Conservation (phyloP, 2,329 filamentous ascomycete genomes). For the Pleurostoma richardsiae region DNA sequence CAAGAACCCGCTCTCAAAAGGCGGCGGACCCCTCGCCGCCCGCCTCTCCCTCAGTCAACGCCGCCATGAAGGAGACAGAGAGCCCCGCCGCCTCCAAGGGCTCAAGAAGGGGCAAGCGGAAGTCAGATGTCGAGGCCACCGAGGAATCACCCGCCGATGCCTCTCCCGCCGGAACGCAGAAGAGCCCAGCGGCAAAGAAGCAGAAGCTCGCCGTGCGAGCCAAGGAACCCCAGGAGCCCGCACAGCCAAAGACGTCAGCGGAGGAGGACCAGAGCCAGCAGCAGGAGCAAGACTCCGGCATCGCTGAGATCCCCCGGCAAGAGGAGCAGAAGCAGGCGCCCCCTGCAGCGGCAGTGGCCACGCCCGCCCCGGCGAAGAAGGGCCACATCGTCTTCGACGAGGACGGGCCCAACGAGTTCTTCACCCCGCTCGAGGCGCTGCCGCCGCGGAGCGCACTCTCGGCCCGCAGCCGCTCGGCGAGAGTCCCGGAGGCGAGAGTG, state of each 20-base stretch:
- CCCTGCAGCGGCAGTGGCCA: slow-evolving; percentile 7
- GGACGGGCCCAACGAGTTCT: slow-evolving; percentile 17
- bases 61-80: neutral
- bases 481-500: slow-evolving; percentile 11
- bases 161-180: neutral
- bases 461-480: too few species aligned
- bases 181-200: slow-evolving; percentile 3
- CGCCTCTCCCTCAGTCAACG: too few species aligned
- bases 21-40: too few species aligned
- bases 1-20: too few species aligned
- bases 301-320: neutral
- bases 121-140: neutral
- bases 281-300: slow-evolving; percentile 13
- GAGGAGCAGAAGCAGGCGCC: neutral
- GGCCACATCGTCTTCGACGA: slow-evolving; percentile 23
- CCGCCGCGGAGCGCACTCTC: too few species aligned
- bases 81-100: neutral
- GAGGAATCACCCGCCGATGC: neutral
- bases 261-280: neutral
- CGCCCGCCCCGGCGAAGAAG: slow-evolving; percentile 14
- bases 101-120: slow-evolving; percentile 1
- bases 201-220: slow-evolving; percentile 3
- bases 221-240: neutral
- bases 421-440: slow-evolving; percentile 21
- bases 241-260: slow-evolving; percentile 3